Percentiles rank a stretch among this genome's conserved stretches.
Evolutionary conservation across 1,139 yeast genomes (phyloP).

Genomic region (Geotrichum siamense): DNA sequence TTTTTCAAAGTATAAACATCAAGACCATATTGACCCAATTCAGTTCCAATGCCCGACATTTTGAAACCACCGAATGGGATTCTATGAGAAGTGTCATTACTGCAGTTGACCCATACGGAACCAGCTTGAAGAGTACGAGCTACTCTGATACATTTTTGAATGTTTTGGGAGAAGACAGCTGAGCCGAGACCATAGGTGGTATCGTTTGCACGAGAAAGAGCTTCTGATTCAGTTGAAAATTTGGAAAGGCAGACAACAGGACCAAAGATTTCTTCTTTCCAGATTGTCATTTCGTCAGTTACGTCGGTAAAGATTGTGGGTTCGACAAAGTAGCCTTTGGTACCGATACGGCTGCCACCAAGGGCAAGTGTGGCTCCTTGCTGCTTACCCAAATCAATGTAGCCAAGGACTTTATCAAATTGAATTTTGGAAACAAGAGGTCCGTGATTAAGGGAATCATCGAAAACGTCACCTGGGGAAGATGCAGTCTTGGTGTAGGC

Average conservation of each 20-base stretch:
- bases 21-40: conserved; percentile 78
- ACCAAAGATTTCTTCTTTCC: conserved; percentile 72
- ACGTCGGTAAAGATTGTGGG: conserved; percentile 69
- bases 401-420: conserved; percentile 57
- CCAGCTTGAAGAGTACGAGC: conserved; percentile 65
- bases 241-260: conserved; percentile 74
- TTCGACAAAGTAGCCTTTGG: conserved; percentile 58
- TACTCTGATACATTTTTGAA: conserved; percentile 49
- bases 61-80: conserved; percentile 83
- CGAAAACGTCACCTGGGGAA: conserved; percentile 40
- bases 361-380: conserved; percentile 64
- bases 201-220: conserved; percentile 68
- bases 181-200: conserved; percentile 77
- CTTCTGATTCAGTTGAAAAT: conserved; percentile 66
- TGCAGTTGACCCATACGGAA: conserved; percentile 75
- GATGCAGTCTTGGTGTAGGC: conserved; percentile 45
- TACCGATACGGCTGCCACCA: conserved; percentile 50
- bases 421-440: conserved; percentile 72
- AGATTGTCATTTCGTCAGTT: conserved; percentile 53
- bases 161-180: conserved; percentile 63
- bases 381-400: conserved; percentile 58
- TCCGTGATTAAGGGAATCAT: conserved; percentile 54
- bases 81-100: conserved; percentile 68
- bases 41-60: conserved; percentile 82
- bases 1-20: conserved; percentile 70